A percentile compares a stretch with the other conserved stretches of the same genome.
Conservation (phyloP, 1,284 basidiomycete species). For the Cutaneotrichosporon sp. region DNA sequence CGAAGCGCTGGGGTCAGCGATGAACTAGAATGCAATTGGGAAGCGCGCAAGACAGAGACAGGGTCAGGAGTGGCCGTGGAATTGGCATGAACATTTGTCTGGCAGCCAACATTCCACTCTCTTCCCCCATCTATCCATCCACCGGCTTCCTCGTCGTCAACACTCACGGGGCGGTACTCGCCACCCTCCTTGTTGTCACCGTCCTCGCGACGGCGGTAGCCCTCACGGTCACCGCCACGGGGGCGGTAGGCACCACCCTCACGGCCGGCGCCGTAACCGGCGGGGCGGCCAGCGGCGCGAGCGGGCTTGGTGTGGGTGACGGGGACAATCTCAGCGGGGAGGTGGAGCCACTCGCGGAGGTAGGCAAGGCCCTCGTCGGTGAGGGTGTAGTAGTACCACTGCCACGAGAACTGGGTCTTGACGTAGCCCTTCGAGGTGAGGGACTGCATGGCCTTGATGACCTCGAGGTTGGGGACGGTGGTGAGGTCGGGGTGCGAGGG, state of each 20-base stretch:
- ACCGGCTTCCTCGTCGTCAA: background rate
- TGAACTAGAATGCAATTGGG: background rate
- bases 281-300: slow-evolving; percentile 64
- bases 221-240: slow-evolving; percentile 68
- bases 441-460: slow-evolving; percentile 99
- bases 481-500: slow-evolving; percentile 92
- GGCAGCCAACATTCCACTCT: background rate
- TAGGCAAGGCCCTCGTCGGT: slow-evolving; percentile 93
- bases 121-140: background rate
- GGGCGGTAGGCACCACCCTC: slow-evolving; percentile 72
- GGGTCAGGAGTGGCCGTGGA: background rate
- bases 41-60: background rate
- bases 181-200: slow-evolving; percentile 69
- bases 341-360: slow-evolving; percentile 90
- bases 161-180: slow-evolving; percentile 67
- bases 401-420: slow-evolving; percentile 98
- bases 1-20: slow-evolving; percentile 58
- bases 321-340: slow-evolving; percentile 90
- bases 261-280: slow-evolving; percentile 60
- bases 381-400: slow-evolving; percentile 91
- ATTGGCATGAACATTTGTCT: background rate
- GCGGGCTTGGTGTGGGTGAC: slow-evolving; percentile 91
- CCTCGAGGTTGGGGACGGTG: slow-evolving; percentile 93
- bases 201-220: slow-evolving; percentile 65
- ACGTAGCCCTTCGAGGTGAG: slow-evolving; percentile 93